phyloP scores from a whole-genome alignment of 768 basidiomycete genomes.

The Antrodiella citrinella region DNA sequence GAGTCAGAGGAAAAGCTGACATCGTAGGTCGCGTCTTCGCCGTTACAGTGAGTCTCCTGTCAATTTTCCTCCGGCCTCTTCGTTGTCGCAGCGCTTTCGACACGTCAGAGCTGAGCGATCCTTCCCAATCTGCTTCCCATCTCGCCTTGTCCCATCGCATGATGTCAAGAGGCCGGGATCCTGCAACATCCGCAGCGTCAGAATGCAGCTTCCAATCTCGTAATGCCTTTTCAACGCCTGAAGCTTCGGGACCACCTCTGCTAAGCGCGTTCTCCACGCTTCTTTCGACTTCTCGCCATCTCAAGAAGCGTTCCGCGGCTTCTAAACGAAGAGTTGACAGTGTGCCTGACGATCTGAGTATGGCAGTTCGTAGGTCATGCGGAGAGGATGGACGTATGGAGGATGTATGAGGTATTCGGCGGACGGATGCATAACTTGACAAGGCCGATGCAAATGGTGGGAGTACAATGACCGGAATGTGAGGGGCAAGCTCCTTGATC shows the following conservation, averaged over 20 bases:
- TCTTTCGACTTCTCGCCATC: constrained; percentile 64
- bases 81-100: constrained; percentile 40
- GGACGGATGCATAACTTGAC: neutral
- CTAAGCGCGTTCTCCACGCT: constrained; percentile 38
- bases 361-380: constrained; percentile 43
- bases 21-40: neutral
- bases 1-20: neutral
- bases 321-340: constrained; percentile 50
- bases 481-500: neutral
- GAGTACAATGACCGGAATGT: constrained; percentile 10
- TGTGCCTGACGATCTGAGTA: constrained; percentile 60
- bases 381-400: constrained; percentile 47
- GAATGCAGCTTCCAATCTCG: constrained; percentile 6
- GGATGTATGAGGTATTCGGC: constrained; percentile 27
- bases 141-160: constrained; percentile 47
- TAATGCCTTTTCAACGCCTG: constrained; percentile 3
- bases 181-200: neutral
- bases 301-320: constrained; percentile 61
- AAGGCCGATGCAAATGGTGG: neutral
- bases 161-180: neutral
- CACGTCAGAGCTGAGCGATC: constrained; percentile 52
- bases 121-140: constrained; percentile 65
- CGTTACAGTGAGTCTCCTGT: neutral
- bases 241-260: constrained; percentile 6
- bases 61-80: constrained; percentile 12